Conservation (phyloP, 1,139 yeast genomes). For the Yamadazyma diospyri region DNA sequence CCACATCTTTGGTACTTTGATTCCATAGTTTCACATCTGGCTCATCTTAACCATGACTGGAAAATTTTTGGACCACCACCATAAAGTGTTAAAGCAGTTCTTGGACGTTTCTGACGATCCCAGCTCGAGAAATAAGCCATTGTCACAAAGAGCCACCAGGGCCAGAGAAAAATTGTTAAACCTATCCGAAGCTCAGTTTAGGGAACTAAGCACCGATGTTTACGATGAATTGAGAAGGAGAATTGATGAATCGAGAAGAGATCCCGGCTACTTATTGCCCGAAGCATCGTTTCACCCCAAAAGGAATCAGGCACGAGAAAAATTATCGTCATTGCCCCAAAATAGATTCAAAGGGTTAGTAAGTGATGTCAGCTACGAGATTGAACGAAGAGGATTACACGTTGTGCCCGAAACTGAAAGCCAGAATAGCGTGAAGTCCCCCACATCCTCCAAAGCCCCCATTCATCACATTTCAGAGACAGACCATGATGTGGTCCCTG, state of each 20-base stretch:
- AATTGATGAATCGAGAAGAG: conserved; percentile 49
- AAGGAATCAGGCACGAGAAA: conserved; percentile 93
- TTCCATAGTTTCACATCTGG: no score
- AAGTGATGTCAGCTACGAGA: conserved; percentile 83
- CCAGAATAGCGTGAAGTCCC: background rate
- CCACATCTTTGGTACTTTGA: background rate
- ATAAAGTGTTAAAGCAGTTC: conserved; percentile 50
- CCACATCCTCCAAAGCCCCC: background rate
- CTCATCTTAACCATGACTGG: conserved; percentile 31
- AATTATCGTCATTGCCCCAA: conserved; percentile 80
- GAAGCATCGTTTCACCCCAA: conserved; percentile 82
- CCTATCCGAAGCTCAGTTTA: conserved; percentile 79
- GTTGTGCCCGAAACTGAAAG: conserved; percentile 9
- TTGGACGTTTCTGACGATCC: conserved; percentile 51
- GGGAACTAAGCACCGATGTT: conserved; percentile 88
- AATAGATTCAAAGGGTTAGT: conserved; percentile 85
- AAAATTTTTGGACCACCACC: conserved; percentile 42
- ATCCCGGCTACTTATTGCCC: conserved; percentile 66
- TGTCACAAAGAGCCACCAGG: conserved; percentile 61
- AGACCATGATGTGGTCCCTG: background rate
- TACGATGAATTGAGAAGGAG: conserved; percentile 86
- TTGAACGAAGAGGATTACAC: conserved; percentile 70
- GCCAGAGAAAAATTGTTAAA: conserved; percentile 84
- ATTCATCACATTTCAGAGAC: background rate
- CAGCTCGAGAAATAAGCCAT: conserved; percentile 37